These are phyloP conservation scores for Linderniella brevidens DNA, from an alignment of 257 asterid genomes.

Conservation along the genomic window DNA sequence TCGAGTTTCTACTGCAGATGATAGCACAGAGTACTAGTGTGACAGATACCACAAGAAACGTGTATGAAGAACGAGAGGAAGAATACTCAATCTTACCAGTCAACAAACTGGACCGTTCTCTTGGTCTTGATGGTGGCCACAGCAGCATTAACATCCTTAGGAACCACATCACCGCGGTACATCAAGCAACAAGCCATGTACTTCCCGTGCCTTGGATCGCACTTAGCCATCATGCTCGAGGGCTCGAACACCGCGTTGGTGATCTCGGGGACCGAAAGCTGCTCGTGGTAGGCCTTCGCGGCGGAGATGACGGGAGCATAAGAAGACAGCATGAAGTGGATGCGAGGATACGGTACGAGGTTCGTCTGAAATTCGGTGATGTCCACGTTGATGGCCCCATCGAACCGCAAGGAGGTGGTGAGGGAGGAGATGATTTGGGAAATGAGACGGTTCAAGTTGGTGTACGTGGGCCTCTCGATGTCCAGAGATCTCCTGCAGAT, in stretches of 20 bases:
- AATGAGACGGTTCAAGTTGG: conserved; percentile 69
- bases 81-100: conserved; percentile 42
- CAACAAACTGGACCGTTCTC: conserved; percentile 84
- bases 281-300: conserved; percentile 85
- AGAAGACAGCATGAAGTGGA: conserved; percentile 88
- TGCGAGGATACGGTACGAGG: conserved; percentile 91
- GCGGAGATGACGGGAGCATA: conserved; percentile 95
- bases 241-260: conserved; percentile 89
- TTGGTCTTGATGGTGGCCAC: conserved; percentile 82
- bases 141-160: conserved; percentile 93
- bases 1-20: too few relatives aligned
- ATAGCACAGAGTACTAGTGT: too few relatives aligned
- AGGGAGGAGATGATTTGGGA: conserved; percentile 77
- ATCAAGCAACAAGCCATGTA: conserved; percentile 95
- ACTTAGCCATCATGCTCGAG: conserved; percentile 90
- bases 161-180: conserved; percentile 93
- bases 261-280: conserved; percentile 75
- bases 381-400: conserved; percentile 86
- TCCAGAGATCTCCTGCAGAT: conserved; percentile 77
- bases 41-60: too few relatives aligned
- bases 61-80: too few relatives aligned
- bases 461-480: conserved; percentile 83
- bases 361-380: conserved; percentile 83
- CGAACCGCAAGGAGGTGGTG: conserved; percentile 76
- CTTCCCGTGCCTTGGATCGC: conserved; percentile 90